phyloP scores from a whole-genome alignment of 2,329 filamentous ascomycete genomes.

The Daldinia sp. region DNA sequence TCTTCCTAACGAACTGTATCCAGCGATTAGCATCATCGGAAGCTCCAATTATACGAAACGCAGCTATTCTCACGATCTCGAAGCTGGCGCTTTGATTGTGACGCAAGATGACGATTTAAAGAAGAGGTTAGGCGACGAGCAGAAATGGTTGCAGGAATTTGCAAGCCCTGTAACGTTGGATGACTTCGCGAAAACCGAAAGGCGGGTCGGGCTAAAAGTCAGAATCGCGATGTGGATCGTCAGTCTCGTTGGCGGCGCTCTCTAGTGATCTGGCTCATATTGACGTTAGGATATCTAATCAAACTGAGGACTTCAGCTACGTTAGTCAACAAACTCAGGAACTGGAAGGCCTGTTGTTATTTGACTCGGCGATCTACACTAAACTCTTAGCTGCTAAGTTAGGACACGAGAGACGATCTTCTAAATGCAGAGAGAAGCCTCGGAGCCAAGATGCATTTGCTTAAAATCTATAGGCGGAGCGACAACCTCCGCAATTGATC shows the following conservation, averaged over 20 bases:
- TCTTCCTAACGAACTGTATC: conserved; percentile 72
- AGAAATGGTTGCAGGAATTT: conserved; percentile 81
- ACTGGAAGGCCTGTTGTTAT: conserved; percentile 17
- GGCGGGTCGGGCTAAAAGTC: conserved; percentile 87
- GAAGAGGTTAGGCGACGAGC: conserved; percentile 79
- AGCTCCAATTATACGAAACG: conserved; percentile 97
- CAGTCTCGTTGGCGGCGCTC: conserved; percentile 83
- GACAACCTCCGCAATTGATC: conserved; percentile 43
- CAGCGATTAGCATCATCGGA: conserved; percentile 85
- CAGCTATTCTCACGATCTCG: conserved; percentile 91
- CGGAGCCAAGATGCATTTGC: conserved; percentile 12
- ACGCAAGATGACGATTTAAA: conserved; percentile 81
- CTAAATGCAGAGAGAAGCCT: conserved; percentile 11
- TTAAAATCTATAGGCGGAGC: conserved; percentile 32
- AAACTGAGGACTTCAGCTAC: conserved; percentile 12
- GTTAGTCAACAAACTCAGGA: conserved; percentile 12
- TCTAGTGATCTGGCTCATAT: conserved; percentile 61
- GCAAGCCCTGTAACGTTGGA: conserved; percentile 76
- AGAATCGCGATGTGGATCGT: conserved; percentile 95
- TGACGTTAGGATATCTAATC: background rate
- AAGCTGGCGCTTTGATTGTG: conserved; percentile 87
- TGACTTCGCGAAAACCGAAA: conserved; percentile 84
- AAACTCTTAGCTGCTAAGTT: background rate
- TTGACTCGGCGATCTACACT: conserved; percentile 10
- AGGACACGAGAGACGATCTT: background rate